phyloP scores from a whole-genome alignment of 2,329 filamentous ascomycete genomes.

The Sodiomyces alkalinus region DNA sequence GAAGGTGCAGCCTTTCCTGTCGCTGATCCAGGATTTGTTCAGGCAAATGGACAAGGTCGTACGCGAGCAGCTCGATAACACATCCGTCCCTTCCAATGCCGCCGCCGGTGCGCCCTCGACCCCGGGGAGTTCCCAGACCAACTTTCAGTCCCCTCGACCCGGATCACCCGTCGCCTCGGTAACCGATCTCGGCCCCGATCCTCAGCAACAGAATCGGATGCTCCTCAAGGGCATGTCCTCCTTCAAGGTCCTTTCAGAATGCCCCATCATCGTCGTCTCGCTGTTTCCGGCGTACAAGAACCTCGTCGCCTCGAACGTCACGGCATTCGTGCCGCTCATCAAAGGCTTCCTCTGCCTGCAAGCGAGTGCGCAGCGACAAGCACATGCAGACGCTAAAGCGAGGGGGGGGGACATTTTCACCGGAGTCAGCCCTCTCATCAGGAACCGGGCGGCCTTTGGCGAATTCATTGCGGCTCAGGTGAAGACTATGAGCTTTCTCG shows the following conservation, averaged over 20 bases:
- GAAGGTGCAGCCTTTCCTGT: slow-evolving; percentile 79
- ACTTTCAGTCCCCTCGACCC: slow-evolving; percentile 76
- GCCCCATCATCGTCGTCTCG: slow-evolving; percentile 95
- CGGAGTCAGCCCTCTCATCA: slow-evolving; percentile 84
- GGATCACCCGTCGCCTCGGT: slow-evolving; percentile 77
- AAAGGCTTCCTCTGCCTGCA: slow-evolving; percentile 80
- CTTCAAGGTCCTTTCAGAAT: slow-evolving; percentile 96
- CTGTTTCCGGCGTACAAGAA: slow-evolving; percentile 86
- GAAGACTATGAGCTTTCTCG: slow-evolving; percentile 97
- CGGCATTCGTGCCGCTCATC: slow-evolving; percentile 83
- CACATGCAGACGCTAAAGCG: slow-evolving; percentile 69
- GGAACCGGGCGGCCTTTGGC: slow-evolving; percentile 84
- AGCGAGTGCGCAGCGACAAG: slow-evolving; percentile 83
- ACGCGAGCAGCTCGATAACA: slow-evolving; percentile 83
- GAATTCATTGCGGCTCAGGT: slow-evolving; percentile 97
- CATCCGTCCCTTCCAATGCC: slow-evolving; percentile 37
- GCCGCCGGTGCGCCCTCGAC: slow-evolving; percentile 49
- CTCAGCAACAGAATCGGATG: slow-evolving; percentile 66
- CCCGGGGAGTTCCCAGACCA: slow-evolving; percentile 47
- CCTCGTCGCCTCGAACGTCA: slow-evolving; percentile 72
- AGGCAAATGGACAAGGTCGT: slow-evolving; percentile 89
- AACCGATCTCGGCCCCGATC: slow-evolving; percentile 65
- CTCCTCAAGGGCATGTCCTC: slow-evolving; percentile 92
- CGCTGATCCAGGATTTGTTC: slow-evolving; percentile 90
- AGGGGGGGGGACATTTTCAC: slow-evolving; percentile 74